Evolutionary conservation across 75 land plant species (phyloP), one percentile per base, ranked within the genome.

Genomic region (Adiantum capillusveneris): DNA sequence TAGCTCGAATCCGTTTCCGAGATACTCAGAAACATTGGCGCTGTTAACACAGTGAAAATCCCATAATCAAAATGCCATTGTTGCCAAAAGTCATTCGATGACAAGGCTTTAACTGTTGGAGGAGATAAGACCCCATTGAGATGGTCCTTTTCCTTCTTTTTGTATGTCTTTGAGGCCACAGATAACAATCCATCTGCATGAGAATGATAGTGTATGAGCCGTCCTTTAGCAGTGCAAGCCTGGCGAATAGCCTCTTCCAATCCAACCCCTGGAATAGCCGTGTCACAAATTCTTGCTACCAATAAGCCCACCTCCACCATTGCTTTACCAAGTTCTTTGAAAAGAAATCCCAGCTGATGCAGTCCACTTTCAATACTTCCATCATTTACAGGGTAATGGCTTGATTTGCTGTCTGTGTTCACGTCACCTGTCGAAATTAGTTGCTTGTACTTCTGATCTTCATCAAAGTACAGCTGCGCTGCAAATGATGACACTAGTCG

Each of bases 31-130:
- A 88, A 93, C 55, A 88, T 52, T 16, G 98, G 96, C 11, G 73
- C 56, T 9, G 96, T 89, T 9, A 93, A 57, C 25, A 93, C 73
- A 31, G 98, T 93, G 54, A 93, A 83, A 25, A 86, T 72, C 53
- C 96, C 98, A 62, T 89, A 93, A 56, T 93, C 98, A 75, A 78
- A 89, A 65, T 93, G 98, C 98, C 98, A 89, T 50, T 89, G 91
- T 69, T 93, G 98, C 98, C 98, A 93, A 37, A 73, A 56, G 31
- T 65, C 41, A 53, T 6, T 21, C 19, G 31, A 55, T 37, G 61
- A 2, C 26, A 13, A n/a, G 36, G 28, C 49, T 30, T 22, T 17
- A 25, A 18, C 7, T 67, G 25, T 21, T 49, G 24, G 14, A 17
- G 29, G 18, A 5, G 37, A 5, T 34, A 9, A 9, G 9, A 3